Conservation (phyloP, 805 yeast species). For the Phaffomyces opuntiae region DNA sequence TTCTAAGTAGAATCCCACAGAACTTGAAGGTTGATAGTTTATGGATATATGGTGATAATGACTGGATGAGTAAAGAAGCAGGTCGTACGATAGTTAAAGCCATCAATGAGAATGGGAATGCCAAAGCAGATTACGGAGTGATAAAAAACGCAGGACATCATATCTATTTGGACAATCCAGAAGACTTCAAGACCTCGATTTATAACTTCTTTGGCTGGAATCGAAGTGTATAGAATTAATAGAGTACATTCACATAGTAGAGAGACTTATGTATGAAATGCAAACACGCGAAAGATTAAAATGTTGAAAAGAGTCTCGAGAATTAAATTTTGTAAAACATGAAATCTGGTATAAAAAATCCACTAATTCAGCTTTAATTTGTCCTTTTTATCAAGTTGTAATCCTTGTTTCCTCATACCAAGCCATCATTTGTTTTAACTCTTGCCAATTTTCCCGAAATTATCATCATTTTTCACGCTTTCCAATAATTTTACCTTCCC, state of each 20-base stretch:
- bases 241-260: background rate
- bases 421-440: too few species aligned
- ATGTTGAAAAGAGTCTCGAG: too few species aligned
- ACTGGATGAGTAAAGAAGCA: constrained; percentile 65
- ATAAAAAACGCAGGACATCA: constrained; percentile 59
- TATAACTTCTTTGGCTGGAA: constrained; percentile 24
- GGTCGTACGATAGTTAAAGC: constrained; percentile 40
- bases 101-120: constrained; percentile 18
- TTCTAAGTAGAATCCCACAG: constrained; percentile 43
- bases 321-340: too few species aligned
- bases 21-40: constrained; percentile 26
- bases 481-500: too few species aligned
- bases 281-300: too few species aligned
- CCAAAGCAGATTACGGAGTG: constrained; percentile 24
- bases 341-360: too few species aligned
- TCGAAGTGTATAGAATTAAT: background rate
- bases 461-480: too few species aligned
- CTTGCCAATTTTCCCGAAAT: too few species aligned
- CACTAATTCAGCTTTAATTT: too few species aligned
- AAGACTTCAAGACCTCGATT: constrained; percentile 41
- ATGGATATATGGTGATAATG: constrained; percentile 62
- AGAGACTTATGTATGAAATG: too few species aligned
- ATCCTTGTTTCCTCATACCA: too few species aligned
- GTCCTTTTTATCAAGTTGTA: too few species aligned
- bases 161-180: constrained; percentile 52